Percentiles rank a stretch among this genome's conserved stretches.
Conservation (phyloP, 345 rosid genomes). For the Salix caprea region DNA sequence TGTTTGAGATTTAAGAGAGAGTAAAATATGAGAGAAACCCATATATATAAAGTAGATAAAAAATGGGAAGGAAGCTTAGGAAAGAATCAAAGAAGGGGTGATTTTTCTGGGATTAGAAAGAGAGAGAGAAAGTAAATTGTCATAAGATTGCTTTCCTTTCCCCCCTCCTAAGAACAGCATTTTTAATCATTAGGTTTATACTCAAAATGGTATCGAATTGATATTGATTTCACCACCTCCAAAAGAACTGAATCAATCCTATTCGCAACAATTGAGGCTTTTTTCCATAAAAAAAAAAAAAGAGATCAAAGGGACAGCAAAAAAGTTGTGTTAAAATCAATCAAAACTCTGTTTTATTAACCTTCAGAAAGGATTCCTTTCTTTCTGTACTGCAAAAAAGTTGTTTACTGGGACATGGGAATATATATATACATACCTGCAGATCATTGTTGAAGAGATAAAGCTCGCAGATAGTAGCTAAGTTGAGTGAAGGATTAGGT, state of each 20-base stretch:
- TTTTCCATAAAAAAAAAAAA: not conserved
- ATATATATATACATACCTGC: slow-evolving; percentile 35
- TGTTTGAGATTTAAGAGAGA: not conserved
- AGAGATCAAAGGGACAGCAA: not conserved
- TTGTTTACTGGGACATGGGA: not conserved
- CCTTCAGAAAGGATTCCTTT: not conserved
- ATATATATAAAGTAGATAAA: too few relatives aligned
- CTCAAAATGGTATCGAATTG: not conserved
- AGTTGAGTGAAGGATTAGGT: slow-evolving; percentile 50
- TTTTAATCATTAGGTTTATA: not conserved
- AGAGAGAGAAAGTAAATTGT: not conserved
- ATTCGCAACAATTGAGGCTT: not conserved
- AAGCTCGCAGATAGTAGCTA: slow-evolving; percentile 56
- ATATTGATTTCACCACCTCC: not conserved
- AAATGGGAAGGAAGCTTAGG: not conserved
- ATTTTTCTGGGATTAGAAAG: not conserved
- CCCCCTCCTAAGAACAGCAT: not conserved
- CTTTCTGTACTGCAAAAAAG: not conserved
- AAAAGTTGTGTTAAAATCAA: not conserved
- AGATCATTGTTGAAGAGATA: slow-evolving; percentile 86
- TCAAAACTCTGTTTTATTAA: not conserved
- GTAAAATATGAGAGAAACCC: not conserved
- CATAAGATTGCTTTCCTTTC: not conserved
- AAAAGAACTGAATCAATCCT: not conserved
- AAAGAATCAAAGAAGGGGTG: not conserved